Percentiles rank a stretch among this genome's conserved stretches.
phyloP scores from a whole-genome alignment of 2,329 filamentous ascomycete species.

The Emmonsiellopsis sp. region DNA sequence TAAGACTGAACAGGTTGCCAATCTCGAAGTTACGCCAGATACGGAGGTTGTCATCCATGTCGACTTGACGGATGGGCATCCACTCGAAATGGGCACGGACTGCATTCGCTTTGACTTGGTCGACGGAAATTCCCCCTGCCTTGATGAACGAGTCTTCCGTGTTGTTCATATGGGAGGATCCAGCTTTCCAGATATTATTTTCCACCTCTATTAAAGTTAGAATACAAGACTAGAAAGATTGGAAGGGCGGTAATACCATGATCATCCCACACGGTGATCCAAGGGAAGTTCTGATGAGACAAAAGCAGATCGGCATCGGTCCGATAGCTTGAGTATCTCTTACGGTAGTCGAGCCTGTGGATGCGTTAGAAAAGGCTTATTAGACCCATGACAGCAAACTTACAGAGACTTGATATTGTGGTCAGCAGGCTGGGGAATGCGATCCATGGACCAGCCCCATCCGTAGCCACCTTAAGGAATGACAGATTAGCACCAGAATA shows the following conservation, averaged over 20 bases:
- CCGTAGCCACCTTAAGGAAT: slow-evolving; percentile 29
- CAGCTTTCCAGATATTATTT: slow-evolving; percentile 58
- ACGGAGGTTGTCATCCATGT: slow-evolving; percentile 60
- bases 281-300: slow-evolving; percentile 49
- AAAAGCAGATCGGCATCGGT: slow-evolving; percentile 53
- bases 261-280: slow-evolving; percentile 59
- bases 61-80: slow-evolving; percentile 54
- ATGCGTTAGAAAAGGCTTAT: slow-evolving; percentile 1
- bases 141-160: slow-evolving; percentile 57
- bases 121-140: slow-evolving; percentile 54
- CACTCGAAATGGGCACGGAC: slow-evolving; percentile 63
- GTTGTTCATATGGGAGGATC: slow-evolving; percentile 53
- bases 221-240: background rate
- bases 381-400: slow-evolving; percentile 6
- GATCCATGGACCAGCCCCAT: slow-evolving; percentile 43
- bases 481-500: slow-evolving; percentile 6
- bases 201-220: slow-evolving; percentile 42
- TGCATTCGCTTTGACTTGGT: slow-evolving; percentile 64
- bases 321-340: slow-evolving; percentile 49
- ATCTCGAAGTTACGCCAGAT: slow-evolving; percentile 61
- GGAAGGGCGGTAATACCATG: slow-evolving; percentile 32
- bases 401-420: slow-evolving; percentile 39
- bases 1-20: slow-evolving; percentile 56
- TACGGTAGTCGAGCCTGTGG: slow-evolving; percentile 52
- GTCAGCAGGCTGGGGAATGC: slow-evolving; percentile 44